These are phyloP conservation scores for Geranium rotundifolium DNA, from an alignment of 345 rosid species.

Conservation along the genomic window DNA sequence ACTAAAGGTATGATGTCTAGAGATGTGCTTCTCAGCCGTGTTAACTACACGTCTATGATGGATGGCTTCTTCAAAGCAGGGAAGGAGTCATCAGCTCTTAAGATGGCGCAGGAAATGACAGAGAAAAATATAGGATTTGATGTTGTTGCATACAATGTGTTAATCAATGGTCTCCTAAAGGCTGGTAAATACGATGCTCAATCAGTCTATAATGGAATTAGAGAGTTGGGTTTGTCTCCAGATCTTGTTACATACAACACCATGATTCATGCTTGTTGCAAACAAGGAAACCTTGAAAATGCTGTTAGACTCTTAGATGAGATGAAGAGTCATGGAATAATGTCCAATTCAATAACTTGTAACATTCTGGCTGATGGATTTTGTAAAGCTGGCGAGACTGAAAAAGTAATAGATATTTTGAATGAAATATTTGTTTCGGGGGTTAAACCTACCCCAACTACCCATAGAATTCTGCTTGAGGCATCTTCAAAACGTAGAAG, in stretches of 20 bases:
- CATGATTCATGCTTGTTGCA: slow-evolving; percentile 56
- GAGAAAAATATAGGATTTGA: slow-evolving; percentile 52
- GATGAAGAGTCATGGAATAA: slow-evolving; percentile 42
- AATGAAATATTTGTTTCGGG: slow-evolving; percentile 41
- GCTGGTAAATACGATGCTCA: slow-evolving; percentile 44
- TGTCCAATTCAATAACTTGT: slow-evolving; percentile 58
- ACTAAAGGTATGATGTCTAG: slow-evolving; percentile 36
- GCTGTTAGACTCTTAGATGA: slow-evolving; percentile 54
- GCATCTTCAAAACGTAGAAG: slow-evolving; percentile 41
- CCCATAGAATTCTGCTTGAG: slow-evolving; percentile 40
- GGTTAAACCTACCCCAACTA: slow-evolving; percentile 39
- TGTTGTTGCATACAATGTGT: slow-evolving; percentile 66
- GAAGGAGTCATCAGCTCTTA: slow-evolving; percentile 56
- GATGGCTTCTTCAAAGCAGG: slow-evolving; percentile 78
- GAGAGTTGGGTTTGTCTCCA: slow-evolving; percentile 60
- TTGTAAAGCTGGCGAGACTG: slow-evolving; percentile 37
- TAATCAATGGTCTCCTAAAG: slow-evolving; percentile 56
- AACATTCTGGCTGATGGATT: slow-evolving; percentile 46
- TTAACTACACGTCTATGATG: slow-evolving; percentile 82
- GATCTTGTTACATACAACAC: slow-evolving; percentile 59
- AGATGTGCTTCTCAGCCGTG: slow-evolving; percentile 50
- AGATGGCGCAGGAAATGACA: slow-evolving; percentile 58
- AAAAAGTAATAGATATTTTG: slow-evolving; percentile 42
- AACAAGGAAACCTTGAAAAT: slow-evolving; percentile 39
- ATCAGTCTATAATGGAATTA: slow-evolving; percentile 48